These are phyloP conservation scores for Tulasnella sp. DNA, from an alignment of 768 basidiomycete species.

Conservation along the genomic window DNA sequence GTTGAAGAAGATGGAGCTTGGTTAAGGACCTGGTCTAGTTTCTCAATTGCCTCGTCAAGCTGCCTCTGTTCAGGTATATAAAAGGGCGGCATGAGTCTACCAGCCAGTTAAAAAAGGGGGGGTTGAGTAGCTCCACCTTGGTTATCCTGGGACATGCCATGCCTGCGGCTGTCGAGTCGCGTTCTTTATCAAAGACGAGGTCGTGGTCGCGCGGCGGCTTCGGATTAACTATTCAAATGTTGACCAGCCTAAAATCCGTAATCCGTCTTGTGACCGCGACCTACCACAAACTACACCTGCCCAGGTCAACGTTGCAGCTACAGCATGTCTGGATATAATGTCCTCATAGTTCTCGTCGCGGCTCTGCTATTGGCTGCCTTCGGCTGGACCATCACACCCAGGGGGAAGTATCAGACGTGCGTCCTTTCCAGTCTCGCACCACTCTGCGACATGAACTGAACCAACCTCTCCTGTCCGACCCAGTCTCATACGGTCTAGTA, in stretches of 20 bases:
- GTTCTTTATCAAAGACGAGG: background rate
- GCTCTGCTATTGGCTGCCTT: constrained; percentile 52
- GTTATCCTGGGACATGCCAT: constrained; percentile 25
- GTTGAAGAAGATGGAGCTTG: constrained; percentile 26
- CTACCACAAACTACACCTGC: background rate
- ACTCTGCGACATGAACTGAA: background rate
- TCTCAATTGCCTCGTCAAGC: constrained; percentile 68
- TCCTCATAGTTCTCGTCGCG: constrained; percentile 54
- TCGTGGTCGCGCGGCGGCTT: constrained; percentile 10
- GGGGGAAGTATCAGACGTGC: constrained; percentile 84
- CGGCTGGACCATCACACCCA: constrained; percentile 61
- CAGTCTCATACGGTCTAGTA: constrained; percentile 72
- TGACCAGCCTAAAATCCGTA: background rate
- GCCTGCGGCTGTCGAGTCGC: background rate
- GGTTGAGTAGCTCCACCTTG: constrained; percentile 30
- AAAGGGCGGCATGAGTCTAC: background rate
- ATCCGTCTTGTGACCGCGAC: background rate
- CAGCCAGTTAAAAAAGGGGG: background rate
- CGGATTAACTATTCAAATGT: too few species aligned
- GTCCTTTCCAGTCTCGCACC: constrained; percentile 25
- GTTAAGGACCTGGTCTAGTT: constrained; percentile 44
- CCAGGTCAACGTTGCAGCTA: background rate
- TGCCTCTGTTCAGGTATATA: constrained; percentile 45
- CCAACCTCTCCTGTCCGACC: background rate
- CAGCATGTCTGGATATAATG: constrained; percentile 40